Evolutionary conservation across 2,329 filamentous ascomycete genomes (phyloP), one percentile per base, ranked within the genome.

Genomic region (Aspergillus versicolor): DNA sequence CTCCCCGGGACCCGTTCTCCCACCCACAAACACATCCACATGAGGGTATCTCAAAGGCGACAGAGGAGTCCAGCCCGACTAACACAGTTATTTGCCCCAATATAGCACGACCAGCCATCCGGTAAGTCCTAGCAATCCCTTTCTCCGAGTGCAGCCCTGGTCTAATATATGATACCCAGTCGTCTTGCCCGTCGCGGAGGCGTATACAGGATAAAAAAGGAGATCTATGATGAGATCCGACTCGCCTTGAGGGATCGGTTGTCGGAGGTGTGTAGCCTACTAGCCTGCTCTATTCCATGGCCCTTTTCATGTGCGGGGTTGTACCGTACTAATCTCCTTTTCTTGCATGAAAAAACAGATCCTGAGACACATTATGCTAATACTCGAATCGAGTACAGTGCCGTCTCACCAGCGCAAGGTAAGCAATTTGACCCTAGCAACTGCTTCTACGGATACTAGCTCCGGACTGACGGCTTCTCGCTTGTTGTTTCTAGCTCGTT

Each of bases 111-210:
- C 70, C 70, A 0, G 64, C 65, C 0, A 70, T 75, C 41, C 70
- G 70, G 70, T 69, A 66, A 17, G 43, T 5, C 27, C 3, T 6
- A 12, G 34, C 7, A 51, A n/a, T 13, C 13, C n/a, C 4, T 3
- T 7, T 32, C 6, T 32, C 6, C 15, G 6, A 22, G 2, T 15
- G 13, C 2, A 5, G 19, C 11, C 17, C 42, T 34, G 5, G 32
- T 5, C 27, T 42, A 42, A 12, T 5, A 11, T 5, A 15, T 3
- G 17, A 15, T 30, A 30, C 8, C 9, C 8, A 72, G 73, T 42
- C 68, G 71, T 44, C 72, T 75, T 2, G 73, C 73, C 2, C 72
- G 74, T 1, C 69, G 73, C 4, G 74, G 70, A 0, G 74, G 74
- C 0, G 62, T 75, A 0, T 45, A 62, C 0, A 52, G 73, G 0